Evolutionary conservation across 805 yeast genomes (phyloP).

Genomic region (Zygosaccharomyces kombuchaensis): DNA sequence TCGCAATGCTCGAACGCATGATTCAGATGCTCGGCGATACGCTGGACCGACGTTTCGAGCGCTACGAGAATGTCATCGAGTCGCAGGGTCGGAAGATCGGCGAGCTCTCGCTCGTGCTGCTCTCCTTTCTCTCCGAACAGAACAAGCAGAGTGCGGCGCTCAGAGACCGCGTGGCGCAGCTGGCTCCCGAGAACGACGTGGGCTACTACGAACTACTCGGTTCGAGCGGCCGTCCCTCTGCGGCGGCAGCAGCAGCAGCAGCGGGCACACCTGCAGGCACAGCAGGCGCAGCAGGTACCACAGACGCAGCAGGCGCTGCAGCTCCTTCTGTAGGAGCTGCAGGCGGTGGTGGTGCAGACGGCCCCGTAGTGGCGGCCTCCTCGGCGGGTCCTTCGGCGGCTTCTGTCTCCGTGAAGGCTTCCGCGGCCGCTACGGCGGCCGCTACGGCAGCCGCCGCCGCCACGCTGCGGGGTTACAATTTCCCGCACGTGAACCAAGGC

Average conservation of each 20-base stretch:
- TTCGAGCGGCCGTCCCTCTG: conserved; percentile 2
- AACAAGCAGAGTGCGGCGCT: conserved; percentile 18
- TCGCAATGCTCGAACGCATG: conserved; percentile 30
- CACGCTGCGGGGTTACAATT: not conserved
- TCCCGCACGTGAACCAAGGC: not conserved
- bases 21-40: conserved; percentile 31
- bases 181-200: conserved; percentile 3
- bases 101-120: conserved; percentile 26
- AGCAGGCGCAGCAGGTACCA: not conserved
- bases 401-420: too few species aligned
- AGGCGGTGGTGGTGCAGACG: too few species aligned
- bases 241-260: not conserved
- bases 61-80: conserved; percentile 28
- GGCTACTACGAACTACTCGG: conserved; percentile 6
- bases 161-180: not conserved
- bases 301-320: not conserved
- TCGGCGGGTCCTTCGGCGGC: too few species aligned
- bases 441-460: too few species aligned
- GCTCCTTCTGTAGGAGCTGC: not conserved
- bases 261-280: not conserved
- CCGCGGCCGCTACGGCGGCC: too few species aligned
- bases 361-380: too few species aligned
- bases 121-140: conserved; percentile 29
- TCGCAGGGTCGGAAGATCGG: conserved; percentile 33
- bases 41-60: conserved; percentile 32